phyloP scores from a whole-genome alignment of 225 moss, liverwort and hornwort species.

The Sphagnum tenellum region DNA sequence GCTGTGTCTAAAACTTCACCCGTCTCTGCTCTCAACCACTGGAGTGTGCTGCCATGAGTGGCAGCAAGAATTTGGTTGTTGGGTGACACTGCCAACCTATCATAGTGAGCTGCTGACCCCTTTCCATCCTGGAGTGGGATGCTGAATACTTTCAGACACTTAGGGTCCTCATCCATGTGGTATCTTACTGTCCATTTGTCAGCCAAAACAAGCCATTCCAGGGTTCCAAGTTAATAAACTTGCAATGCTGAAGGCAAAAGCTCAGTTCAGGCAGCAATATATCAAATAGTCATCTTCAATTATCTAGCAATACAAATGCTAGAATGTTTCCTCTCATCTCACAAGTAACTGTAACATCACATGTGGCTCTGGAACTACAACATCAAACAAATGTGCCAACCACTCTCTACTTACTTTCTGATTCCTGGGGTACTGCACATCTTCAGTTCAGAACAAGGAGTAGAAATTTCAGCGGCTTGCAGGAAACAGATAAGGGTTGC shows the following conservation, averaged over 20 bases:
- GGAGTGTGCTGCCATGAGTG: constrained; percentile 59
- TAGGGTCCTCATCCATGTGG: constrained; percentile 95
- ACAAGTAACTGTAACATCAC: no score
- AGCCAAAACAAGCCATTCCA: neutral
- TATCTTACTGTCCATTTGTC: constrained; percentile 61
- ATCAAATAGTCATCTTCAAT: no score
- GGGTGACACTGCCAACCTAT: constrained; percentile 81
- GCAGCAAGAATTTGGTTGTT: constrained; percentile 73
- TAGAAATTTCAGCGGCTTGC: no score
- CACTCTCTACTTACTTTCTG: no score
- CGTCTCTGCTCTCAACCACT: constrained; percentile 74
- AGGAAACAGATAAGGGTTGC: no score
- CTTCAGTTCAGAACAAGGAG: no score
- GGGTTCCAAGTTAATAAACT: neutral
- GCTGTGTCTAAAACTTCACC: constrained; percentile 85
- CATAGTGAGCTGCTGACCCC: constrained; percentile 51
- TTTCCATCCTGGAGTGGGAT: constrained; percentile 63
- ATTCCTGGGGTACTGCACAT: no score
- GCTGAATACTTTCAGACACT: constrained; percentile 77
- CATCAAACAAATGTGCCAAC: no score
- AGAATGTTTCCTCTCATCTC: no score
- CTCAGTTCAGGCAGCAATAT: no score
- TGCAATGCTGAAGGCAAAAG: neutral
- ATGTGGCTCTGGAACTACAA: no score
- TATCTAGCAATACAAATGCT: no score